Evolutionary conservation across 345 rosid genomes (phyloP), one percentile per base, ranked within the genome.

Genomic region (Murraya paniculata): DNA sequence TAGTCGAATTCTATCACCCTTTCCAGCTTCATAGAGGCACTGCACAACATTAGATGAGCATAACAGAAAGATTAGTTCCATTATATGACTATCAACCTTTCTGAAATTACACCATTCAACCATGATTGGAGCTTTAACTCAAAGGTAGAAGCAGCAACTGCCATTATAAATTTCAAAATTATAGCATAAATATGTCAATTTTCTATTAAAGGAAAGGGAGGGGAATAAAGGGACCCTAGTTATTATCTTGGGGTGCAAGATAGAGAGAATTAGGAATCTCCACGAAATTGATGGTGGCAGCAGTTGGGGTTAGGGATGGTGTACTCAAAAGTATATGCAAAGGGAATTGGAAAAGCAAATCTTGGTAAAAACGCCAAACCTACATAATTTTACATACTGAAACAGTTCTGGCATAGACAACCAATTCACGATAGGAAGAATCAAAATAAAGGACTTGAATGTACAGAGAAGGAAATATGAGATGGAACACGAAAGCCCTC

Each of bases 11-110:
- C 87, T 86, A 76, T 85, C 85, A 70, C 73, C 79, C 83, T 92
- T 93, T 60, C 86, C 97, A 73, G 84, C 91, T 88, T 89, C 98
- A 82, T 83, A 82, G 16, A 94, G 83, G 84, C 97, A 92, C 99
- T 96, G 88, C 84, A 84, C 75, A 64, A 57, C 38, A 80, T 61
- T 45, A 70, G 64, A 64, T 68, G 72, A 69, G 48, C 77, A 64
- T 59, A 33, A 78, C 56, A 60, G 67, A 80, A 80, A 74, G 27
- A 74, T 73, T 36, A 77, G n/a, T 72, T 74, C 41, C 57, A 58
- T 73, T 55, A 81, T 30, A 38, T 19, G 78, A 64, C 35, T 4
- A 62, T 59, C 10, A 24, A 67, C 53, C 58, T 67, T 67, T 41
- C 45, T 74, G 66, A 81, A 53, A 55, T 41, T 41, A 28, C 72